Conservation (phyloP, 257 asterid species). For the Phtheirospermum japonicum region DNA sequence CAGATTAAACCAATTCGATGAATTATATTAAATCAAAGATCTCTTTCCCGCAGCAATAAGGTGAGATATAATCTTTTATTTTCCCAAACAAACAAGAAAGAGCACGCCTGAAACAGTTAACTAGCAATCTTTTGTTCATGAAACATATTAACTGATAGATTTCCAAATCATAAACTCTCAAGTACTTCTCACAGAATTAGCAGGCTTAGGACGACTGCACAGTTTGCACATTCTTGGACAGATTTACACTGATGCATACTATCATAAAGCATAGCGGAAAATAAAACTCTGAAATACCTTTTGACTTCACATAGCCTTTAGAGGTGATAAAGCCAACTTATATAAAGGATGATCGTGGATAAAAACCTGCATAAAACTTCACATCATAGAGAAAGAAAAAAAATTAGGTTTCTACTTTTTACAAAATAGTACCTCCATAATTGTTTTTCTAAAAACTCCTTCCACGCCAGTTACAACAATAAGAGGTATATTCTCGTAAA, state of each 20-base stretch:
- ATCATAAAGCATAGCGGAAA: conserved; percentile 8
- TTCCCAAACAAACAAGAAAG: conserved; percentile 1
- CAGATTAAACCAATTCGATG: no score
- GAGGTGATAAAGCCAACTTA: conserved; percentile 96
- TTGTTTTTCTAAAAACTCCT: conserved; percentile 94
- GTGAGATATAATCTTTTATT: neutral
- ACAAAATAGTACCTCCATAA: conserved; percentile 64
- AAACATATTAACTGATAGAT: no score
- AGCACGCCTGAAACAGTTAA: neutral
- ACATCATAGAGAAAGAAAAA: neutral
- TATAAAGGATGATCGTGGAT: conserved; percentile 84
- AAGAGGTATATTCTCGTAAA: neutral
- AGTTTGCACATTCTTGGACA: no score
- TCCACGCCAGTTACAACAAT: conserved; percentile 97
- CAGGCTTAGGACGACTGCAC: no score
- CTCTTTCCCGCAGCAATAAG: neutral
- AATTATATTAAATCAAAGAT: no score
- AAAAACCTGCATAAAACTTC: conserved; percentile 64
- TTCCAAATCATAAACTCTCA: no score
- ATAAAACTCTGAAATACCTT: conserved; percentile 47
- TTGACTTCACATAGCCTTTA: conserved; percentile 94
- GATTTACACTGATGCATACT: conserved; percentile 14
- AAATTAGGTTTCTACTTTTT: conserved; percentile 18
- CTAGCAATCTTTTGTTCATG: no score
- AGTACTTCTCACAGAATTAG: no score